Evolutionary conservation across 2,329 filamentous ascomycete species (phyloP).

Genomic region (Pseudocercospora crystallina): DNA sequence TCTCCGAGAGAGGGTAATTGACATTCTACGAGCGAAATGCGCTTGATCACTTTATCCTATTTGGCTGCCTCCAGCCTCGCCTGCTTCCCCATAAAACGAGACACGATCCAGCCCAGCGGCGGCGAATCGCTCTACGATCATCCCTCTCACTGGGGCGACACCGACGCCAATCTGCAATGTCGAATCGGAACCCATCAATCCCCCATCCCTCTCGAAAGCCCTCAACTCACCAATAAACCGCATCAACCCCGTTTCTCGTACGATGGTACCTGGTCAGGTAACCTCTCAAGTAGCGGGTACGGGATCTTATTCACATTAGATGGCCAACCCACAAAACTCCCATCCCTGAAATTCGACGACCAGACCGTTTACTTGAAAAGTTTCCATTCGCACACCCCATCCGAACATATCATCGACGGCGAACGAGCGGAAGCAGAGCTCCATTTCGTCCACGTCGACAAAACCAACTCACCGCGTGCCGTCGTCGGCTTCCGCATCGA

Average conservation of each 20-base stretch:
- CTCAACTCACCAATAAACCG: neutral
- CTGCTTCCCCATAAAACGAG: slow-evolving; percentile 8
- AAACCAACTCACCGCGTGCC: slow-evolving; percentile 42
- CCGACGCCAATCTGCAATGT: neutral
- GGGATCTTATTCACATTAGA: slow-evolving; percentile 47
- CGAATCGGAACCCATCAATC: slow-evolving; percentile 18
- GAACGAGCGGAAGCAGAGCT: slow-evolving; percentile 48
- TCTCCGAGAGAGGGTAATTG: no score
- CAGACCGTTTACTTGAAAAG: slow-evolving; percentile 49
- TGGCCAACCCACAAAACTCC: slow-evolving; percentile 32
- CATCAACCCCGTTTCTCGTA: slow-evolving; percentile 31
- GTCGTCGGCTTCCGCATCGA: slow-evolving; percentile 51
- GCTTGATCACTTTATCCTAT: no score
- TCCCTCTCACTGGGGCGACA: slow-evolving; percentile 1
- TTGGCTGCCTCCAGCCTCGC: neutral
- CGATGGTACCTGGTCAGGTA: slow-evolving; percentile 37
- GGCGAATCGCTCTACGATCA: slow-evolving; percentile 5
- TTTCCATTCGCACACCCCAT: slow-evolving; percentile 54
- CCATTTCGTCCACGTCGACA: slow-evolving; percentile 51
- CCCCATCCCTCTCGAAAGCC: slow-evolving; percentile 7
- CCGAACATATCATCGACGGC: slow-evolving; percentile 49
- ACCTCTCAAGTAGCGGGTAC: slow-evolving; percentile 52
- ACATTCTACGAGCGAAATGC: no score
- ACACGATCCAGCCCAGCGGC: neutral
- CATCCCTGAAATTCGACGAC: slow-evolving; percentile 47